Conservation (phyloP, 2,329 filamentous ascomycete genomes). For the Chrysoporthe deuterocubensis region DNA sequence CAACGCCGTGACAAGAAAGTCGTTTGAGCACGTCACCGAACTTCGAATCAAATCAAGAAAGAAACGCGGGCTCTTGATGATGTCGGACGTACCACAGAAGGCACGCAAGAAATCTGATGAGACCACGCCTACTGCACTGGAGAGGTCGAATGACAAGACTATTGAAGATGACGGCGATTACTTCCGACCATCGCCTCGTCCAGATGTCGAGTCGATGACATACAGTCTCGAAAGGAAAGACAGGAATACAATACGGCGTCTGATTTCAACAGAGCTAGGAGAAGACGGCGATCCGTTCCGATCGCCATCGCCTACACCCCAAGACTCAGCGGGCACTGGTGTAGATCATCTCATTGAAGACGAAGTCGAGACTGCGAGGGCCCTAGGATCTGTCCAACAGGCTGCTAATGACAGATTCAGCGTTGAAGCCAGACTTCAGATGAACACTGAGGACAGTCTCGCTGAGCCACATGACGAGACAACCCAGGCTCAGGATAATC, state of each 20-base stretch:
- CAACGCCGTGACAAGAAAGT: neutral
- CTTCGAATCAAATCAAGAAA: conserved; percentile 52
- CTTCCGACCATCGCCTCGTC: neutral
- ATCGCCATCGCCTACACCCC: neutral
- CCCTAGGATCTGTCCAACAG: neutral
- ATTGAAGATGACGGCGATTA: conserved; percentile 6
- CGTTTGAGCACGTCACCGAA: conserved; percentile 44
- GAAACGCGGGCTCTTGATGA: conserved; percentile 53
- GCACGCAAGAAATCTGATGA: conserved; percentile 20
- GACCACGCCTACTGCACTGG: neutral
- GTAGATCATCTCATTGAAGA: neutral
- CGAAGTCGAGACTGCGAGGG: neutral
- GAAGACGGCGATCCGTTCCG: conserved; percentile 13
- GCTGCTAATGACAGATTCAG: neutral
- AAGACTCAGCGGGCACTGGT: too few relatives aligned
- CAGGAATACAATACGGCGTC: neutral
- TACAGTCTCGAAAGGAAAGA: neutral
- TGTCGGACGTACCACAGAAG: conserved; percentile 42
- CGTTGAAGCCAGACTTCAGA: neutral
- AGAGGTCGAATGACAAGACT: neutral
- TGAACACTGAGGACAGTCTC: neutral
- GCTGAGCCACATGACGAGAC: neutral
- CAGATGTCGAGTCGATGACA: neutral
- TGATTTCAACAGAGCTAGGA: conserved; percentile 18
- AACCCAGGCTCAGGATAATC: neutral